These are phyloP conservation scores for Vitis rotundifolia DNA, from an alignment of 164 flowering plant species.

Conservation along the genomic window DNA sequence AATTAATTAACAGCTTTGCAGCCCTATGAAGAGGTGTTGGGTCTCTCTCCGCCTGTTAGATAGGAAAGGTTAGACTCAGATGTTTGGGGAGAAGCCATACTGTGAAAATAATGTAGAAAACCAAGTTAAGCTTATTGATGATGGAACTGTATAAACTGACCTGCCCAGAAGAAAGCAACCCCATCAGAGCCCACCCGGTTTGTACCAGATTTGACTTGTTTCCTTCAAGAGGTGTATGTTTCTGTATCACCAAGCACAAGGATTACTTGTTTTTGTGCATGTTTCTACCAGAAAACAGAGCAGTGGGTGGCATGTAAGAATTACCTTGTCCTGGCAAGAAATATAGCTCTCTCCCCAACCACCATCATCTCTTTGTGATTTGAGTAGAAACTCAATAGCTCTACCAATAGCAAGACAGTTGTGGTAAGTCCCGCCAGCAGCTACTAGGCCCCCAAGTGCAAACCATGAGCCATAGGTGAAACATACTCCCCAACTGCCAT, in stretches of 20 bases:
- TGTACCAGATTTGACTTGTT: slow-evolving; percentile 52
- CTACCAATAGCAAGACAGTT: slow-evolving; percentile 37
- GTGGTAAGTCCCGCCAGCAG: slow-evolving; percentile 40
- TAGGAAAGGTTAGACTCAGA: no score
- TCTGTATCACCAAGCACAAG: slow-evolving; percentile 19
- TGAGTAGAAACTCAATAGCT: slow-evolving; percentile 42
- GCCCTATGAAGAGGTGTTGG: slow-evolving; percentile 47
- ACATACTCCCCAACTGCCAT: slow-evolving; percentile 53
- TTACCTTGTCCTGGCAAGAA: slow-evolving; percentile 53
- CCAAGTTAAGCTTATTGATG: no score
- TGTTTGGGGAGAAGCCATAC: no score
- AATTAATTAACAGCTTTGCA: slow-evolving; percentile 42
- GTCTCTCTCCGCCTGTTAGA: slow-evolving; percentile 40
- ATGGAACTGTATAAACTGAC: no score
- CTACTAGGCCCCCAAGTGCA: slow-evolving; percentile 37
- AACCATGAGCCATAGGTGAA: slow-evolving; percentile 51
- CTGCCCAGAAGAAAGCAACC: slow-evolving; percentile 54
- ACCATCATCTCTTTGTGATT: slow-evolving; percentile 36
- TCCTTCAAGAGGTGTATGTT: slow-evolving; percentile 46
- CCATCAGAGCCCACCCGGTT: slow-evolving; percentile 64
- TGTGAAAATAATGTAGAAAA: no score
- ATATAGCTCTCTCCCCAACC: slow-evolving; percentile 66
- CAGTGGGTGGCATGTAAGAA: no score
- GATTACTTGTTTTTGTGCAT: neutral
- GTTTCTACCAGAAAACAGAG: neutral